Evolutionary conservation across 441 rosid species (phyloP).

Genomic region (Macaranga tanarius): DNA sequence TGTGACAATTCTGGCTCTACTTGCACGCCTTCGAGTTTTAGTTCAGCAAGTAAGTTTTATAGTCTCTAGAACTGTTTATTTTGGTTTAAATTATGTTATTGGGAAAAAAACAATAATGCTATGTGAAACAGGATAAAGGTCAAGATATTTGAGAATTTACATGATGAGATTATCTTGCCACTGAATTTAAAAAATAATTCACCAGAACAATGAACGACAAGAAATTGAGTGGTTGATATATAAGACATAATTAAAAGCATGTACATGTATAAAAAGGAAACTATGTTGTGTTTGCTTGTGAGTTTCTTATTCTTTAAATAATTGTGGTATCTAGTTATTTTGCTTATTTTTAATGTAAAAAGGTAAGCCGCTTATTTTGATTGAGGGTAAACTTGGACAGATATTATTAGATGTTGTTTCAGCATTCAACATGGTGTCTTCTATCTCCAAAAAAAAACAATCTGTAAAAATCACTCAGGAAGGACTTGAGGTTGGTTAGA

Average conservation of each 20-base stretch:
- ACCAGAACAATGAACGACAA: neutral
- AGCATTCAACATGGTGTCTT: conserved; percentile 61
- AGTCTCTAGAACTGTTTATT: conserved; percentile 3
- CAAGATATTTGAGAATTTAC: too few relatives aligned
- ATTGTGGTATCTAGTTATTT: neutral
- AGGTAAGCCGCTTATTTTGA: conserved; percentile 6
- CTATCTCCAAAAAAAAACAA: conserved; percentile 67
- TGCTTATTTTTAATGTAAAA: conserved; percentile 2
- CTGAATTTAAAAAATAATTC: conserved; percentile 13
- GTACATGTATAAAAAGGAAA: neutral
- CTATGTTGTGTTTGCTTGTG: neutral
- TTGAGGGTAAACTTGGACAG: conserved; percentile 28
- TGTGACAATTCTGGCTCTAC: conserved; percentile 43
- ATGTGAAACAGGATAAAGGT: neutral
- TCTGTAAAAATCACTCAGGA: conserved; percentile 61
- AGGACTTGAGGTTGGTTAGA: conserved; percentile 63
- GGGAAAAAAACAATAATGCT: neutral
- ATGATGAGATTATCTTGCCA: neutral
- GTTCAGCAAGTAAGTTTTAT: conserved; percentile 77
- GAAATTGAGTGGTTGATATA: too few relatives aligned
- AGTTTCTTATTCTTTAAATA: neutral
- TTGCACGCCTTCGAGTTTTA: conserved; percentile 79
- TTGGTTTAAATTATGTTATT: neutral
- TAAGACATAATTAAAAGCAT: neutral
- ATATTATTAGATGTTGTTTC: conserved; percentile 69